Base-by-base conservation (phyloP, 163 green algal genomes). In the Scenedesmus sp. region DNA sequence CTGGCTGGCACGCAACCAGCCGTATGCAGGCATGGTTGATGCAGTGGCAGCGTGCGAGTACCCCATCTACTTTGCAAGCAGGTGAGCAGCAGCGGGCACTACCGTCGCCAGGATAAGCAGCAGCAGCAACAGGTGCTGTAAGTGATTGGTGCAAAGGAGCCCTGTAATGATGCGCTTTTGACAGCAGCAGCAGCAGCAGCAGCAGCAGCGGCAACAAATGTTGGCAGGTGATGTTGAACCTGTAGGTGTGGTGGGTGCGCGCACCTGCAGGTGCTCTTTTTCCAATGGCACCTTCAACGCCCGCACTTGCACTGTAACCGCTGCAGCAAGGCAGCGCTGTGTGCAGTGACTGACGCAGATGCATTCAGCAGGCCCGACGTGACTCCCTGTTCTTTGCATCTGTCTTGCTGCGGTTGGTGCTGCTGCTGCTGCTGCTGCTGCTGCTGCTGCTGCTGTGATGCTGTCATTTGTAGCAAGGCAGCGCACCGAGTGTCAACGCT, bases 11-110 rank as follows among this genome's bases (percentile, higher is more conserved):
- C 56, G 72, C 6, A 89, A 93, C 42, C n/a, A 59, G 80, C 93
- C 93, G 15, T 95, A 95, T 86, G 43, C 72, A 3, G 92, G 92
- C 3, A 88, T 95, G 84, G 40, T 91, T 0, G 90, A 92, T 56
- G 91, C 92, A 18, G 44, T 95, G 65, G 35, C 33, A 4, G 81
- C 6, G 10, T 86, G 83, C 22, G 68, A 86, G 18, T 89, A 88
- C 56, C 93, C 93, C n/a, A 33, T 90, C 0, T 95, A 93, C 93
- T 90, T 95, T 83, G 93, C 90, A 43, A 82, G 51, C 53, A 91
- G 86, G 86, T 91, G 65, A 30, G 68, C 2, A 61, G 51, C 7
- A 61, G 51, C 51, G 10, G 10, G 46, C 7, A 16, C 10, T 53
- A 10, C 46, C 6, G 10, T 53, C 46, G 46, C n/a, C n/a, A n/a